Conservation (phyloP, 2,329 filamentous ascomycete species). For the Madurella fahalii region DNA sequence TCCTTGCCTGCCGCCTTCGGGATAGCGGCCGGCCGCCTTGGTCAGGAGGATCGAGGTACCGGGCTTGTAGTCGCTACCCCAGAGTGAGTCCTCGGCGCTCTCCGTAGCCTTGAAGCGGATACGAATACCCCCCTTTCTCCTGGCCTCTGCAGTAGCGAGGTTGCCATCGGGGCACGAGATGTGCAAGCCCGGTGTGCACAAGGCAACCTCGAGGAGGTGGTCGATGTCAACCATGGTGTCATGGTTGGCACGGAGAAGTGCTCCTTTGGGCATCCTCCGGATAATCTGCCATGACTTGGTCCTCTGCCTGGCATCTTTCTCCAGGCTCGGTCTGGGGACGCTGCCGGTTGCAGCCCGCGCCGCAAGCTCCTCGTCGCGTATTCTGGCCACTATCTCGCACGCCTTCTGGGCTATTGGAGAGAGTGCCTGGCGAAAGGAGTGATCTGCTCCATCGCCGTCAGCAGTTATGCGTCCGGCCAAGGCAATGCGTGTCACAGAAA, state of each 20-base stretch:
- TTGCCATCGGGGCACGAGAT: constrained; percentile 55
- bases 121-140: constrained; percentile 42
- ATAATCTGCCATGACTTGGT: constrained; percentile 85
- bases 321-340: constrained; percentile 30
- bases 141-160: constrained; percentile 50
- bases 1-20: constrained; percentile 62
- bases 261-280: constrained; percentile 82
- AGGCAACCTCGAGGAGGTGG: constrained; percentile 68
- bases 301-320: constrained; percentile 58
- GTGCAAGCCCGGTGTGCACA: constrained; percentile 70
- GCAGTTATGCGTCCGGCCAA: constrained; percentile 27
- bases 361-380: constrained; percentile 73
- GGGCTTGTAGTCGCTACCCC: constrained; percentile 60
- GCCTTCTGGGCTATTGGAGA: constrained; percentile 76
- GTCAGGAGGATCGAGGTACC: constrained; percentile 54
- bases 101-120: constrained; percentile 56
- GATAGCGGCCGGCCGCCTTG: constrained; percentile 69
- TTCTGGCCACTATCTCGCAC: constrained; percentile 72
- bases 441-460: constrained; percentile 44
- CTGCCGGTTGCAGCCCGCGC: constrained; percentile 51
- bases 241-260: constrained; percentile 79
- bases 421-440: constrained; percentile 67
- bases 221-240: constrained; percentile 89
- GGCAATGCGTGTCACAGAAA: constrained; percentile 24
- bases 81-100: constrained; percentile 50